phyloP scores from a whole-genome alignment of 2,329 filamentous ascomycete species.

The Colletotrichum incanum region DNA sequence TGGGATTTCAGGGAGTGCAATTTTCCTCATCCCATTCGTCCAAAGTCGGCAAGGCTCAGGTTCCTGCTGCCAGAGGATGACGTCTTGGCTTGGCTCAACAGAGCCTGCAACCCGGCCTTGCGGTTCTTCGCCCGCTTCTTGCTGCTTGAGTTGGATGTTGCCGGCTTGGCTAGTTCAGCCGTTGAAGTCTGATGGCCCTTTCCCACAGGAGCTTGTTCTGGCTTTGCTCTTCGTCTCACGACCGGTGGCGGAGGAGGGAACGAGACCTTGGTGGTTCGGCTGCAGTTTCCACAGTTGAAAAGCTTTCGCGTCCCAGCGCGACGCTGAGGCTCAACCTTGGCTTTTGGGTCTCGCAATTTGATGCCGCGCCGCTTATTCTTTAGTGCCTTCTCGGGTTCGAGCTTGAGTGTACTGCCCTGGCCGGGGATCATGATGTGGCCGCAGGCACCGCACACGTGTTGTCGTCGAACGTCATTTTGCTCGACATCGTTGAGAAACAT shows the following conservation, averaged over 20 bases:
- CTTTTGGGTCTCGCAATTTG: slow-evolving; percentile 8
- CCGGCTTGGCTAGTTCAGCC: slow-evolving; percentile 43
- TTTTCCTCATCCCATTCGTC: slow-evolving; percentile 54
- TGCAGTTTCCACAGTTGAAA: slow-evolving; percentile 40
- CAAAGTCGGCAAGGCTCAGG: slow-evolving; percentile 70
- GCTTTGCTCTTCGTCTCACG: slow-evolving; percentile 49
- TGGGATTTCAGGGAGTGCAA: not conserved
- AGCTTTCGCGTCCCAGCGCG: slow-evolving; percentile 36
- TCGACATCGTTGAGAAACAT: slow-evolving; percentile 63
- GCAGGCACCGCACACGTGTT: slow-evolving; percentile 72
- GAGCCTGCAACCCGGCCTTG: slow-evolving; percentile 77
- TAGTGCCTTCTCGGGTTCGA: slow-evolving; percentile 62
- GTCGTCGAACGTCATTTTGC: slow-evolving; percentile 64
- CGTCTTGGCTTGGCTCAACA: slow-evolving; percentile 69
- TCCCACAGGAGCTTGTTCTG: slow-evolving; percentile 20
- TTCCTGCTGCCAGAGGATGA: slow-evolving; percentile 54
- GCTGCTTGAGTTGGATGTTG: slow-evolving; percentile 69
- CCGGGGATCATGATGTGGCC: slow-evolving; percentile 73
- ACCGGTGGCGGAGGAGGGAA: slow-evolving; percentile 30
- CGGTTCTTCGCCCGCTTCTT: slow-evolving; percentile 77
- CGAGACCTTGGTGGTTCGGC: slow-evolving; percentile 32
- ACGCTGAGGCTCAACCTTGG: slow-evolving; percentile 4
- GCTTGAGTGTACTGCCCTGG: slow-evolving; percentile 57
- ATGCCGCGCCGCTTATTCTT: slow-evolving; percentile 56
- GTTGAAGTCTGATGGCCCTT: slow-evolving; percentile 19